Evolutionary conservation across 768 basidiomycete species (phyloP).

Genomic region (Auriscalpium orientale): DNA sequence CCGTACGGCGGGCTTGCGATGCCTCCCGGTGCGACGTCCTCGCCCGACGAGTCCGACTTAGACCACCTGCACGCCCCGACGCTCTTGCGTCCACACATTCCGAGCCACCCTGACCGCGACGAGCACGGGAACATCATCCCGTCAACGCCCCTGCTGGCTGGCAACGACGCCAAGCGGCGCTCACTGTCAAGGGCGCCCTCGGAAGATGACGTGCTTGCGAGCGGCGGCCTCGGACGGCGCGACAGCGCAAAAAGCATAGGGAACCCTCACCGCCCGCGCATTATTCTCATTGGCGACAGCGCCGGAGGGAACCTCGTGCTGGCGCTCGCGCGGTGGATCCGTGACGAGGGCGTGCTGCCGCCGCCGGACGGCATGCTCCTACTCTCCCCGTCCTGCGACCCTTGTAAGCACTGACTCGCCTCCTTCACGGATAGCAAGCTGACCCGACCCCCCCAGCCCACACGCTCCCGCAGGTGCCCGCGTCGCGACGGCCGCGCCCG

Average conservation of each 20-base stretch:
- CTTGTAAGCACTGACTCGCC: slow-evolving; percentile 18
- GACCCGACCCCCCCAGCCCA: slow-evolving; percentile 26
- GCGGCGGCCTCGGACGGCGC: background rate
- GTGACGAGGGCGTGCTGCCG: slow-evolving; percentile 40
- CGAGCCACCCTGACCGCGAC: background rate
- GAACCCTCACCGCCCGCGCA: slow-evolving; percentile 19
- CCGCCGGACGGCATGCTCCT: slow-evolving; percentile 39
- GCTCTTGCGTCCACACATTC: background rate
- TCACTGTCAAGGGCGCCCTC: background rate
- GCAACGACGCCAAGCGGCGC: slow-evolving; percentile 8
- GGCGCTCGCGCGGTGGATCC: slow-evolving; percentile 44
- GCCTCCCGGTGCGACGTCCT: background rate
- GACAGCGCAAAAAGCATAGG: slow-evolving; percentile 7
- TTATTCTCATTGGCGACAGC: slow-evolving; percentile 47
- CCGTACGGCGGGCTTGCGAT: background rate
- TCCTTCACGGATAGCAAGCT: slow-evolving; percentile 20
- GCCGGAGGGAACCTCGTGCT: slow-evolving; percentile 48
- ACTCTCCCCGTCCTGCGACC: slow-evolving; percentile 35
- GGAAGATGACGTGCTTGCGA: background rate
- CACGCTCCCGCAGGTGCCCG: slow-evolving; percentile 39
- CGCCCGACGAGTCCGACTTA: no score
- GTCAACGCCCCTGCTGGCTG: slow-evolving; percentile 5
- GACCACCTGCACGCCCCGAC: background rate
- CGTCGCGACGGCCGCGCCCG: slow-evolving; percentile 42
- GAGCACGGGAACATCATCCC: background rate